Base-by-base conservation (phyloP, 176 grass and related monocot genomes). In the Luzula sylvatica region DNA sequence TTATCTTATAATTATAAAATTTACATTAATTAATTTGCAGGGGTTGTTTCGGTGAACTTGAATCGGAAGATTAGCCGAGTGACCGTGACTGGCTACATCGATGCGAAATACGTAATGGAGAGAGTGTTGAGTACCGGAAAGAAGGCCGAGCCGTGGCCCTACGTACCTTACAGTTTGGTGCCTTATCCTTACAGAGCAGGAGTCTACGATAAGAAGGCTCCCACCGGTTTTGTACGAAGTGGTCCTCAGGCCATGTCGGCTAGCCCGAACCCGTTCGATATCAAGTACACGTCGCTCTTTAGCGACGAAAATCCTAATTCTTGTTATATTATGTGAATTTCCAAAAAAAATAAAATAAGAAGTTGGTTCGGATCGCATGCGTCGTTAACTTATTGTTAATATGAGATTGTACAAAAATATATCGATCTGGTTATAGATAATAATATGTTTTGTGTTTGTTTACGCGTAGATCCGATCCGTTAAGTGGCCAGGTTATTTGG, bases 131-230 rank as follows among this genome's bases (percentile, higher is more conserved):
- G 78, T 66, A 73, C 64, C 3, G 87, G 87, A 7, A 87, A 94
- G 82, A 42, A 11, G 43, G 82, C 70, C 15, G 82, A 94, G 74
- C 70, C 70, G 38, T 94, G 87, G 87, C 87, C 82, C 7, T 94
- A 94, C 56, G 67, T 75, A n/a, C 68, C 87, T 4, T 78, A 82
- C 67, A 70, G 26, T 21, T 16, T 87, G 26, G 45, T 83, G 39
- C 35, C 77, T 7, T 87, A 87, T 53, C 87, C 87, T 11, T 94
- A 87, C 60, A 82, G 71, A 15, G 74, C 68, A 9, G 87, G 87
- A 12, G 78, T 57, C 42, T 94, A 94, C 39, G 87, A 94, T 78
- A 94, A 94, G 87, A 87, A 79, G 64, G 87, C 87, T 11, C 87
- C 82, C 0, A 0, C 87, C 0, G 75, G 75, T 1, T 82, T 87